Percentiles rank a stretch among this genome's conserved stretches.
phyloP scores from a whole-genome alignment of 169 alveolate species.

The Besnoitia besnoiti region DNA sequence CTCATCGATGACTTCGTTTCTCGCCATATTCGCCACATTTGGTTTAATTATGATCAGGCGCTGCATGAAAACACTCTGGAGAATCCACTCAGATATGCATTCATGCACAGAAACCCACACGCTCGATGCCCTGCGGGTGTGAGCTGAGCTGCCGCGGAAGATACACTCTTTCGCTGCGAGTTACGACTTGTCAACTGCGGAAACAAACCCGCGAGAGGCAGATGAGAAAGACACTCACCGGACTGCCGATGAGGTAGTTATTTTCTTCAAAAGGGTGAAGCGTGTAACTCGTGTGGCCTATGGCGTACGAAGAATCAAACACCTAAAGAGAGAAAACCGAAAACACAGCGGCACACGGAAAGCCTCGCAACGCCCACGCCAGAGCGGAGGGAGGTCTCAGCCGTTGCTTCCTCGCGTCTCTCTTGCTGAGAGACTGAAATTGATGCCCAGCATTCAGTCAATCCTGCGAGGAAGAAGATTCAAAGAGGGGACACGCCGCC shows the following conservation, averaged over 20 bases:
- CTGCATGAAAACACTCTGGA: too few relatives aligned
- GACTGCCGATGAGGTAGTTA: constrained; percentile 24
- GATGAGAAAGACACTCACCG: neutral
- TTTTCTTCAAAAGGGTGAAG: neutral
- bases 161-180: too few relatives aligned
- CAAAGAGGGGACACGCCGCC: neutral
- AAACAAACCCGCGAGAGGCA: too few relatives aligned
- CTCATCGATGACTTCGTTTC: too few relatives aligned
- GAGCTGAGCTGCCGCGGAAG: too few relatives aligned
- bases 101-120: too few relatives aligned
- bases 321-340: neutral
- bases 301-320: constrained; percentile 31
- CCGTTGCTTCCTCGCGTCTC: neutral
- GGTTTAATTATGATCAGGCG: too few relatives aligned
- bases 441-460: neutral
- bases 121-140: too few relatives aligned
- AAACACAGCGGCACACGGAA: neutral
- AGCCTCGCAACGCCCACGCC: neutral
- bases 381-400: too few relatives aligned
- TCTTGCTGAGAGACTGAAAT: neutral
- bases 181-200: too few relatives aligned
- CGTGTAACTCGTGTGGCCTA: constrained; percentile 7
- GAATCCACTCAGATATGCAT: too few relatives aligned
- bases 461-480: neutral
- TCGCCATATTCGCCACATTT: too few relatives aligned